These are phyloP conservation scores for Ampelomyces quisqualis DNA, from an alignment of 2,329 filamentous ascomycete species.

Conservation along the genomic window DNA sequence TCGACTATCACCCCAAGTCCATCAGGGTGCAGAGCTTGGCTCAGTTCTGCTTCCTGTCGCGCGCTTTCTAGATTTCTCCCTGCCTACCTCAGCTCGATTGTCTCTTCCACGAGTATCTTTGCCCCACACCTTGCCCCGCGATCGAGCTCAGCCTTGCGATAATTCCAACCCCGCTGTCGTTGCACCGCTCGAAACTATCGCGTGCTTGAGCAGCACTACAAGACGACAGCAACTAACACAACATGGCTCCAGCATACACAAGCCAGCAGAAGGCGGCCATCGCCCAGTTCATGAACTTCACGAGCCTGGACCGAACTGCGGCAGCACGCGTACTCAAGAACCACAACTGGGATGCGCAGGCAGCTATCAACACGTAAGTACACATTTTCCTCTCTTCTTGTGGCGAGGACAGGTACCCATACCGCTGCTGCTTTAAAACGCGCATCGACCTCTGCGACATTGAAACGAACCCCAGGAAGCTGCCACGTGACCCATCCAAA, in stretches of 20 bases:
- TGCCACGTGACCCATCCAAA: too few relatives aligned
- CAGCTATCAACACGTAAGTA: constrained; percentile 52
- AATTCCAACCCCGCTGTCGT: constrained; percentile 6
- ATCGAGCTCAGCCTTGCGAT: not conserved
- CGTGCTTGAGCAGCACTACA: not conserved
- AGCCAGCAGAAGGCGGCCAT: constrained; percentile 50
- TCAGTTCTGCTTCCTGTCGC: not conserved
- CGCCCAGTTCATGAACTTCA: constrained; percentile 48
- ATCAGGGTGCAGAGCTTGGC: not conserved
- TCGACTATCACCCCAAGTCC: not conserved
- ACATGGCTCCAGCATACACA: constrained; percentile 51
- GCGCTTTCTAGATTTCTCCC: too few relatives aligned
- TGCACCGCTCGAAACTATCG: constrained; percentile 2
- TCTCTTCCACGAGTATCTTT: too few relatives aligned
- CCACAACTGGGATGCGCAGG: constrained; percentile 48
- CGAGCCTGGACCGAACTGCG: constrained; percentile 47
- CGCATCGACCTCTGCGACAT: not conserved
- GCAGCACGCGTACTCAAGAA: constrained; percentile 50
- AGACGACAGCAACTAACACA: constrained; percentile 22
- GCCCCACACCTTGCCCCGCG: not conserved
- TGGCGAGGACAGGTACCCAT: not conserved
- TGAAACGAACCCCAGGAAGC: not conserved
- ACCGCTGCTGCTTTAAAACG: not conserved
- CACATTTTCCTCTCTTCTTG: constrained; percentile 4
- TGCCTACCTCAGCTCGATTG: too few relatives aligned